Base-by-base conservation (phyloP, 352 stramenopile species). In the Pythium scleroteichum region DNA sequence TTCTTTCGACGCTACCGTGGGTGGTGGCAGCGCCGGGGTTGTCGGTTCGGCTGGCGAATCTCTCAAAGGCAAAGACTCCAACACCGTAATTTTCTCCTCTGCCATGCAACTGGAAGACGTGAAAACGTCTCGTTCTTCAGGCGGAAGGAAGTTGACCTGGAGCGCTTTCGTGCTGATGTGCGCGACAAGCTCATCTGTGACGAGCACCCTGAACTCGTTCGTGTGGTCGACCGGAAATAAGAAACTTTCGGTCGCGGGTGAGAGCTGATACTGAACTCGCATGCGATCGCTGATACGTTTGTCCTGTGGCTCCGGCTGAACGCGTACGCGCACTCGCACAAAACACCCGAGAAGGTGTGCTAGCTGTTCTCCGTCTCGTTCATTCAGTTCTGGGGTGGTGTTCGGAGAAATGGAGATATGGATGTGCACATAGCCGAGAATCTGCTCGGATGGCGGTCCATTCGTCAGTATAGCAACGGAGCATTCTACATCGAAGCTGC, bases 251-350 rank as follows among this genome's bases (percentile, higher is more conserved):
- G 67, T 79, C 29, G 61, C 35, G n/a, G 73, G 51, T 10, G 66
- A 76, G 47, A 85, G 24, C 61, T 89, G 77, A 52, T 86, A 87
- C 48, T 86, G 75, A 33, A 87, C 73, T n/a, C 66, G 72, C 17
- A 23, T 12, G 54, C 27, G 6, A 38, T 7, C 23, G 27, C 29
- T 20, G 19, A 49, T 16, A 13, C 38, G 16, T 17, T 5, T 5
- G 38, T 17, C 32, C 16, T 61, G 26, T 8, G 46, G 53, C 10
- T 9, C 23, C 22, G 68, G 68, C 45, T 88, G 75, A 13, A 88
- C 40, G 17, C 73, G 72, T 53, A 86, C 67, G 23, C 84, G 73
- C n/a, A 88, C 20, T 60, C 68, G 79, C 27, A 76, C 61, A 27
- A 82, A 86, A 22, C 57, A 62, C 3, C 78, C 78, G 20, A 86